Conservation (phyloP, 352 stramenopile genomes). For the Phytophthora litchii region DNA sequence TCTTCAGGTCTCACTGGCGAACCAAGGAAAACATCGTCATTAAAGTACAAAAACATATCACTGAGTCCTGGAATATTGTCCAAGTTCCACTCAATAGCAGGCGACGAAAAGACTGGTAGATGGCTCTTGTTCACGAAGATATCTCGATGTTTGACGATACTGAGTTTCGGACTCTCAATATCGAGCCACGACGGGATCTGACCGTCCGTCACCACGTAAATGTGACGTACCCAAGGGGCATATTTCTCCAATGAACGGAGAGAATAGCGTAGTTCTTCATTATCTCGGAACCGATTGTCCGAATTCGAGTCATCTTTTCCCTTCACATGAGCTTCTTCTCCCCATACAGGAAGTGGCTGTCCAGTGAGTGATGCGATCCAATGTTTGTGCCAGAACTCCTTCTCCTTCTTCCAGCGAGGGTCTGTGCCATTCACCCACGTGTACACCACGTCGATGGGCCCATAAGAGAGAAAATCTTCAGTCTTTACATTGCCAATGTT, state of each 20-base stretch:
- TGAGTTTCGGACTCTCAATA: constrained; percentile 76
- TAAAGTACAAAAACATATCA: constrained; percentile 96
- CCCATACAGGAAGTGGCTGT: constrained; percentile 67
- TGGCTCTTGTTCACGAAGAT: constrained; percentile 92
- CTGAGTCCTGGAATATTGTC: constrained; percentile 93
- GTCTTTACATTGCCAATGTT: constrained; percentile 77
- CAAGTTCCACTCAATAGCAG: constrained; percentile 94
- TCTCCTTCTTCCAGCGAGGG: constrained; percentile 90
- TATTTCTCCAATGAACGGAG: constrained; percentile 94
- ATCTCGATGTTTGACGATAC: constrained; percentile 88
- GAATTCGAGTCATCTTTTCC: constrained; percentile 77
- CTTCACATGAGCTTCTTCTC: constrained; percentile 50
- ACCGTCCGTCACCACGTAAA: constrained; percentile 95
- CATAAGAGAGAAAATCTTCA: constrained; percentile 68
- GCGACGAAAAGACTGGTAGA: constrained; percentile 94
- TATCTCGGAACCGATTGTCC: constrained; percentile 94
- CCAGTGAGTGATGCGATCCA: constrained; percentile 87
- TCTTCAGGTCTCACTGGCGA: constrained; percentile 88
- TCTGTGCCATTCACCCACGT: constrained; percentile 97
- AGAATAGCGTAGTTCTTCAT: constrained; percentile 94
- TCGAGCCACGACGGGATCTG: constrained; percentile 95
- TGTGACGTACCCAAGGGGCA: constrained; percentile 93
- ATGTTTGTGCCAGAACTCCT: constrained; percentile 89
- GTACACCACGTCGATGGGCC: constrained; percentile 95
- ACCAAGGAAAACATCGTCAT: constrained; percentile 96